A percentile compares a stretch with the other conserved stretches of the same genome.
phyloP scores from a whole-genome alignment of 352 stramenopile genomes.

The Globisporangium emineosum region DNA sequence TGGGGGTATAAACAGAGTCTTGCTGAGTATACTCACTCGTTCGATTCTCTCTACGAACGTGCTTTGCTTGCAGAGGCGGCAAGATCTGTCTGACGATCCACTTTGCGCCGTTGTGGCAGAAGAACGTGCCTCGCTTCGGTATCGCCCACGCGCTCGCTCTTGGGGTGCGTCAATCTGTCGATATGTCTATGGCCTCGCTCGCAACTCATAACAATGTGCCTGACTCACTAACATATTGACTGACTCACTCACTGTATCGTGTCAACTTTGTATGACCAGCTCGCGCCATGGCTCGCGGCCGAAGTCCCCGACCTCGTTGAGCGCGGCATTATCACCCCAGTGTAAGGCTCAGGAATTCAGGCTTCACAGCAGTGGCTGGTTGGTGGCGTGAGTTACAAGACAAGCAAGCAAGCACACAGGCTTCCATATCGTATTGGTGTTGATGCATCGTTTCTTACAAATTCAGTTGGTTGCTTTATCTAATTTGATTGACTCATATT shows the following conservation, averaged over 20 bases:
- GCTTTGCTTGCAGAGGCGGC: conserved; percentile 40
- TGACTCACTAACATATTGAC: neutral
- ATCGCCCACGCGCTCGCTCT: conserved; percentile 83
- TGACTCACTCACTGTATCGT: neutral
- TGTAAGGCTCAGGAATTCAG: conserved; percentile 32
- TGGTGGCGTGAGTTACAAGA: no score
- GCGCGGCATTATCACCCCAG: conserved; percentile 65
- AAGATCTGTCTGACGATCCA: conserved; percentile 90
- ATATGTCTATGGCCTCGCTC: no score
- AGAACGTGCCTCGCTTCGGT: conserved; percentile 86
- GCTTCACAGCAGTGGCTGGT: neutral
- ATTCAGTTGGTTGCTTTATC: no score
- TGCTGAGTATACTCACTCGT: no score
- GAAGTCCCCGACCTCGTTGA: conserved; percentile 86
- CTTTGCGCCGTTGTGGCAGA: conserved; percentile 88
- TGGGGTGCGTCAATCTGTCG: conserved; percentile 65
- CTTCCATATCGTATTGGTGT: no score
- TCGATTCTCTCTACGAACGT: neutral
- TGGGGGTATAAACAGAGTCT: no score
- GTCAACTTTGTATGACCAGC: conserved; percentile 26
- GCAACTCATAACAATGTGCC: no score
- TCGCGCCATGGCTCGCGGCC: conserved; percentile 84
- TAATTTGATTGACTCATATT: conserved; percentile 9
- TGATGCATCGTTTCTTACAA: no score
- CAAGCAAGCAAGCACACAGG: no score